Conservation (phyloP, 1,284 basidiomycete species). For the Trichosporon coremiiforme region DNA sequence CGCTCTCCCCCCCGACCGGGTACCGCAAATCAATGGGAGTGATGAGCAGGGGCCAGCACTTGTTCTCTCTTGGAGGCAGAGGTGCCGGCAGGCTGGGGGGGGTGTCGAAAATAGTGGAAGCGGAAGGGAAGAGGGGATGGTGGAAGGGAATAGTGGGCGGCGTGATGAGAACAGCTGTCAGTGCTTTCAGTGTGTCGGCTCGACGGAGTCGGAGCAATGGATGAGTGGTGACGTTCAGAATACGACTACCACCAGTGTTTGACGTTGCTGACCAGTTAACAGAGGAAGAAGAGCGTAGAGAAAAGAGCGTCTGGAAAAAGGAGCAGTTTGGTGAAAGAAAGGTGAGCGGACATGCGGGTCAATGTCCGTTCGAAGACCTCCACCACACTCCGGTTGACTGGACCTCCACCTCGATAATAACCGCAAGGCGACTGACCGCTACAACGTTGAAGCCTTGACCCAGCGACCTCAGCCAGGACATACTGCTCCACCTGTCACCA, state of each 20-base stretch:
- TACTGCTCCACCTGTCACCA: too few relatives aligned
- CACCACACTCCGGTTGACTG: background rate
- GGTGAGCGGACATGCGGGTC: background rate
- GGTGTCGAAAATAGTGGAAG: background rate
- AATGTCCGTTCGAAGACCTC: background rate
- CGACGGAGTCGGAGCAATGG: too few relatives aligned
- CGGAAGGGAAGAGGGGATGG: background rate
- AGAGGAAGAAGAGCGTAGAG: background rate
- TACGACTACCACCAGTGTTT: too few relatives aligned
- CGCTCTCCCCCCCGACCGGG: conserved; percentile 37
- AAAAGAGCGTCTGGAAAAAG: background rate
- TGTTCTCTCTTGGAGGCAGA: conserved; percentile 2
- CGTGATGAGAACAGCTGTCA: background rate
- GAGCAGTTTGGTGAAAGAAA: background rate
- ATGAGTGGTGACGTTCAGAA: too few relatives aligned
- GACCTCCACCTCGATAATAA: conserved; percentile 6
- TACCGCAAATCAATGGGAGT: conserved; percentile 37
- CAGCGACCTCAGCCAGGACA: too few relatives aligned
- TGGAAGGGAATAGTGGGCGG: background rate
- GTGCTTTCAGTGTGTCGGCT: background rate
- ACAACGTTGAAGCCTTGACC: too few relatives aligned
- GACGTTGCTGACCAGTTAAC: background rate
- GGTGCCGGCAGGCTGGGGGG: conserved; percentile 1
- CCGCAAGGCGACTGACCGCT: background rate
- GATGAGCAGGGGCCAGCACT: conserved; percentile 13